A percentile compares a stretch with the other conserved stretches of the same genome.
Conservation (phyloP, 78 protist genomes). For the Dictyostelium firmibasis region DNA sequence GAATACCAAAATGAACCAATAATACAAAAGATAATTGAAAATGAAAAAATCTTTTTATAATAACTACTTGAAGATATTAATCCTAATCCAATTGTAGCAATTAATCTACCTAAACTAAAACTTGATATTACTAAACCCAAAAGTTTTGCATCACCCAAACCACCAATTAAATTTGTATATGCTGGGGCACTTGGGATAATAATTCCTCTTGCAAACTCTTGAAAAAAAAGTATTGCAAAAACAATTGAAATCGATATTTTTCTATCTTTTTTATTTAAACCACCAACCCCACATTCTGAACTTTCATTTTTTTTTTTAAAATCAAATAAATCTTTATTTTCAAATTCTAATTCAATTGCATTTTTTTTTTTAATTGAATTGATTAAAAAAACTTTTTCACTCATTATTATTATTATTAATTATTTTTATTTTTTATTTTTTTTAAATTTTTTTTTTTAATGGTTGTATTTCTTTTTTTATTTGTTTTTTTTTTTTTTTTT, state of each 20-base stretch:
- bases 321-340: neutral
- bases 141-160: neutral
- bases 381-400: neutral
- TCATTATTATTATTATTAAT: too few species aligned
- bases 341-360: neutral
- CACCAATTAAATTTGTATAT: neutral
- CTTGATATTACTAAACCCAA: neutral
- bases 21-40: neutral
- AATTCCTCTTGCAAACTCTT: conserved; percentile 10
- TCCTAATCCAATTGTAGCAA: conserved; percentile 3
- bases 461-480: too few species aligned
- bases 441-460: too few species aligned
- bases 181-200: neutral
- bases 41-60: neutral
- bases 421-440: too few species aligned
- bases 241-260: neutral
- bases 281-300: neutral
- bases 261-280: neutral
- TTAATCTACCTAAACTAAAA: conserved; percentile 28
- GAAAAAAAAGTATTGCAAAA: neutral
- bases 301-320: neutral
- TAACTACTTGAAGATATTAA: neutral
- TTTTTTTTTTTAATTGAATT: neutral
- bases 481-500: too few species aligned
- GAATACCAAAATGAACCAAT: conserved; percentile 8